Base-by-base conservation (phyloP, 2,329 filamentous ascomycete genomes). In the Sarocladiaceae sp. region DNA sequence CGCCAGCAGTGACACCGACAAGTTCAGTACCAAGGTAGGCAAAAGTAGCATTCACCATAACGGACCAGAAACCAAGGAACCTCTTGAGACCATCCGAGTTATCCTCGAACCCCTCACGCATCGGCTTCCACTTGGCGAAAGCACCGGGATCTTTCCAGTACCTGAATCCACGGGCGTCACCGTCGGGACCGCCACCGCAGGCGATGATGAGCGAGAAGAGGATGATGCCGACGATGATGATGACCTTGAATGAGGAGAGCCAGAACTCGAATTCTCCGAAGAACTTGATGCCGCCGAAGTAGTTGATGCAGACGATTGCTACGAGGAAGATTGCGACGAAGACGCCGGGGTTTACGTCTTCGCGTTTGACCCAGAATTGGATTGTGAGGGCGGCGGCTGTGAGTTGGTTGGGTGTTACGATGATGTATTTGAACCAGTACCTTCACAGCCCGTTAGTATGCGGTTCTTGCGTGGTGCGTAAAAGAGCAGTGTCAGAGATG, bases 241-340 rank as follows among this genome's bases (percentile, higher is more conserved):
- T 64, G 5, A 91, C 77, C 63, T 92, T 92, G 62, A 91, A 69
- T 15, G 86, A 75, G 1, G 87, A 84, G 52, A 91, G 79, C 86
- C 87, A 91, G 62, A 91, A 90, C 62, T 93, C 88, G 11, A 86
- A 82, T 63, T 92, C 88, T 15, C 88, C 88, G 63, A 90, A 92
- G 4, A 84, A 81, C 59, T 84, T 81, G 1, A 91, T 83, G 1
- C 86, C 86, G 1, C 62, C 63, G 37, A 70, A 56, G 55, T 87
- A 86, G 65, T 88, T 89, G 73, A 88, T 86, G 58, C 64, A 67
- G 53, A 87, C 60, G 59, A 88, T 86, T 50, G 71, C 55, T 23
- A 86, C 71, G 3, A 88, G 70, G 69, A 88, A 84, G 48, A 88
- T 77, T 35, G 89, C 78, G 52, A 95, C 91, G 71, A 84, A 94